These are phyloP conservation scores for Patellifolia procumbens DNA, from an alignment of 179 eudicot species.

Conservation along the genomic window DNA sequence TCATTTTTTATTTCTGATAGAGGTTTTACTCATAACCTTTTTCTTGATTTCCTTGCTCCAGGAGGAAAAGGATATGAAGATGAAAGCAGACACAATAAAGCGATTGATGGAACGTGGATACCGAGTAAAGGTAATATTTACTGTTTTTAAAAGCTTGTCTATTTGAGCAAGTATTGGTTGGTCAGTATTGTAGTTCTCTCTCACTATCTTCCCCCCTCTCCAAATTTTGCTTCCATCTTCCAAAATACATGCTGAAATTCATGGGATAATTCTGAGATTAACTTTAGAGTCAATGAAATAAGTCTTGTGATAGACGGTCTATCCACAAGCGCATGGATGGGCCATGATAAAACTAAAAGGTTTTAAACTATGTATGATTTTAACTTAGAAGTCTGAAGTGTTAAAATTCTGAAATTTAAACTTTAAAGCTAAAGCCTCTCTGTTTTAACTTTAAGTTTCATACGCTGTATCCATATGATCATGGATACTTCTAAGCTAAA, in stretches of 20 bases:
- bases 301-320: too few relatives aligned
- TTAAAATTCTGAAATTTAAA: too few relatives aligned
- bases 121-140: conserved; percentile 69
- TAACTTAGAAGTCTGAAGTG: too few relatives aligned
- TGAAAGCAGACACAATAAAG: conserved; percentile 65
- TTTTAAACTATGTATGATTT: too few relatives aligned
- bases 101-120: conserved; percentile 77
- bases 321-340: too few relatives aligned
- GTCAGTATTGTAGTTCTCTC: background rate
- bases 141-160: background rate
- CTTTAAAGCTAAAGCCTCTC: too few relatives aligned
- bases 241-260: conserved; percentile 1
- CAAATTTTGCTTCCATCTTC: background rate
- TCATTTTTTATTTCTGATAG: background rate
- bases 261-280: background rate
- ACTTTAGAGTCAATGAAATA: too few relatives aligned
- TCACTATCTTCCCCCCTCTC: background rate
- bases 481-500: too few relatives aligned
- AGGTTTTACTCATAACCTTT: background rate
- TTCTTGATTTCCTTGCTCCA: conserved; percentile 32
- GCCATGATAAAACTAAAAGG: too few relatives aligned
- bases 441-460: too few relatives aligned
- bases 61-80: conserved; percentile 74
- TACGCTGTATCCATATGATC: too few relatives aligned
- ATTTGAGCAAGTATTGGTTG: background rate